Evolutionary conservation across 2,329 filamentous ascomycete genomes (phyloP), one percentile per base, ranked within the genome.

Genomic region (Neopestalotiopsis rosae): DNA sequence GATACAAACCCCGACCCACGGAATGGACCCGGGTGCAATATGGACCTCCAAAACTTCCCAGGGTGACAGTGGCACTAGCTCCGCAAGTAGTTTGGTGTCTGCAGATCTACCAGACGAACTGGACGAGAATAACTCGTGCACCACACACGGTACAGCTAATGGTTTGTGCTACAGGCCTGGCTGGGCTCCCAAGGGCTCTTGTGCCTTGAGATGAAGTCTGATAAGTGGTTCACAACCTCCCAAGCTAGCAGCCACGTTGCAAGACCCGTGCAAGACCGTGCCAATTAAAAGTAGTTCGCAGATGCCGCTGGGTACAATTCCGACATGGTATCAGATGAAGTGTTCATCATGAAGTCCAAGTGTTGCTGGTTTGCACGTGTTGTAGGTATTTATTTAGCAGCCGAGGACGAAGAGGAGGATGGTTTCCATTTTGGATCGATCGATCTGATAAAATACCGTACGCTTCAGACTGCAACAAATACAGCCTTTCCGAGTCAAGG

Each of bases 211-310:
- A n/a, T 52, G 45, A 52, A 52, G 45, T 52, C 45, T 52, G 45
- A 52, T 52, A 52, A 52, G 45, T 52, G 45, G 45, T 52, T 52
- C n/a, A 52, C 24, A 17, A 52, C 45, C 45, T 38, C 34, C n/a
- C 45, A 24, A 52, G 45, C 45, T 52, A 52, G 45, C 45, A 52
- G 45, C 45, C 45, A 52, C 45, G n/a, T 52, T 52, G 45, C 45
- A 52, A 52, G 45, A 52, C 45, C 45, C 45, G 45, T 52, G 45
- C 45, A 52, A 52, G 45, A 52, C 45, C 45, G 45, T 52, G 45
- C 45, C 45, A 52, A 52, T 52, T 38, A 38, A 38, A 38, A 10
- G 34, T 38, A 10, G 34, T 38, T 28, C 24, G 24, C 24, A 9
- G 45, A n/a, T 20, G 45, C 5, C 2, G 45, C 17, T 52, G 45